These are phyloP conservation scores for Vitis rupestris DNA, from an alignment of 164 flowering plant species.

Conservation along the genomic window DNA sequence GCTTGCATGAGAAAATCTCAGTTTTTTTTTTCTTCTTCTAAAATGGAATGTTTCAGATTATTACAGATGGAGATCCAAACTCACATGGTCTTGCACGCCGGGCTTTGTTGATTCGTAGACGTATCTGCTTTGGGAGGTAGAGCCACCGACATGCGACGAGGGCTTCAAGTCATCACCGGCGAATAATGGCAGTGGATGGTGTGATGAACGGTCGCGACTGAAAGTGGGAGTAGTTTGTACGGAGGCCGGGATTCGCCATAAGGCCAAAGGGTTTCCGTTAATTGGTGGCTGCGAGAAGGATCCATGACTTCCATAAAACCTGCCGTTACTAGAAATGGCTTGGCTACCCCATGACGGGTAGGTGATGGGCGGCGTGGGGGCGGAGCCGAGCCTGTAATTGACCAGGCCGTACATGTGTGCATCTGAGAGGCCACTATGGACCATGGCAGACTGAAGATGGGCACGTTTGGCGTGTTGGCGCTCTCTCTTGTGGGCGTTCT, in stretches of 20 bases:
- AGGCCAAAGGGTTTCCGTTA: slow-evolving; percentile 65
- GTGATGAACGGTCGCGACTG: slow-evolving; percentile 25
- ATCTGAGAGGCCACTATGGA: slow-evolving; percentile 33
- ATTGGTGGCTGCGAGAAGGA: slow-evolving; percentile 36
- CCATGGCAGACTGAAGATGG: slow-evolving; percentile 76
- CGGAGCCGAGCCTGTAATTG: slow-evolving; percentile 34
- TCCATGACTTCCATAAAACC: slow-evolving; percentile 35
- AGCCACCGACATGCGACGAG: slow-evolving; percentile 7
- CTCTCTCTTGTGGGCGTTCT: slow-evolving; percentile 93
- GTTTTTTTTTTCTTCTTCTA: not conserved
- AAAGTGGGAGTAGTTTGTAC: slow-evolving; percentile 24
- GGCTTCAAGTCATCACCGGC: slow-evolving; percentile 32
- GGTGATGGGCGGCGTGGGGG: slow-evolving; percentile 10
- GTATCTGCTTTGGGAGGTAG: slow-evolving; percentile 25
- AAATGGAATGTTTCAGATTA: not conserved
- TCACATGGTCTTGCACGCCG: slow-evolving; percentile 70
- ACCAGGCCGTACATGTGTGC: slow-evolving; percentile 56
- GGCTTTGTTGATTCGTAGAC: slow-evolving; percentile 34
- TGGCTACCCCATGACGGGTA: slow-evolving; percentile 35
- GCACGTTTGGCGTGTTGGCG: slow-evolving; percentile 86
- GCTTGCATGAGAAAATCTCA: not conserved
- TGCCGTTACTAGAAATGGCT: not conserved
- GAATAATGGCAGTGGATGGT: slow-evolving; percentile 20
- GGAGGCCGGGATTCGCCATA: slow-evolving; percentile 65
- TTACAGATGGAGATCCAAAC: slow-evolving; percentile 91